A percentile compares a stretch with the other conserved stretches of the same genome.
Conservation (phyloP, 352 stramenopile genomes). For the Globisporangium polare region DNA sequence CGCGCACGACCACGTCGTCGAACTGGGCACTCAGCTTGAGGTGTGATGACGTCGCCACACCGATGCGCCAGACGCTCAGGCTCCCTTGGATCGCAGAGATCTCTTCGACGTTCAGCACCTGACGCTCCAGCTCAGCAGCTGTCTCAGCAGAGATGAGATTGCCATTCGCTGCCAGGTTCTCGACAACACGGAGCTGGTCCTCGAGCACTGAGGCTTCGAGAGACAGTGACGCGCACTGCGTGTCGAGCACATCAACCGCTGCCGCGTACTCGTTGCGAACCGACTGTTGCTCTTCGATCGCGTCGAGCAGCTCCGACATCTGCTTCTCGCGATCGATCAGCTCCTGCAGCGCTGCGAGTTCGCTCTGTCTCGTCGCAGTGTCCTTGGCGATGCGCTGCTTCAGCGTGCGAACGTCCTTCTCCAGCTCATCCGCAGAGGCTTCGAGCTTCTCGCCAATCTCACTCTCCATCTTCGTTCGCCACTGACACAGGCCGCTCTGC, state of each 20-base stretch:
- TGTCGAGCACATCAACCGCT: constrained; percentile 54
- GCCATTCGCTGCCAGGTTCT: constrained; percentile 27
- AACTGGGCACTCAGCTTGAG: constrained; percentile 41
- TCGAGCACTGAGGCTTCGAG: constrained; percentile 65
- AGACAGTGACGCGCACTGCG: constrained; percentile 51
- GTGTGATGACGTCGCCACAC: constrained; percentile 37
- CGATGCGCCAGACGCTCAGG: constrained; percentile 44
- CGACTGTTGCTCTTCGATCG: constrained; percentile 72
- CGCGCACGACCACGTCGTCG: constrained; percentile 44
- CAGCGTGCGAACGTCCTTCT: constrained; percentile 40
- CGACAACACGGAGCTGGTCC: constrained; percentile 55
- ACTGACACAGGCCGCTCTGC: constrained; percentile 55
- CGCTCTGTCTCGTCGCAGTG: constrained; percentile 37
- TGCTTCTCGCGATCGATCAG: constrained; percentile 70
- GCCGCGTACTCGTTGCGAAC: constrained; percentile 58
- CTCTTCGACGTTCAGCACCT: constrained; percentile 48
- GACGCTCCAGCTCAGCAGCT: constrained; percentile 35
- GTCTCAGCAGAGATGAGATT: constrained; percentile 15
- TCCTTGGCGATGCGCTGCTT: constrained; percentile 35
- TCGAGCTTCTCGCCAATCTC: constrained; percentile 38
- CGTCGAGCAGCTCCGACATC: constrained; percentile 63
- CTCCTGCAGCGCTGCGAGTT: constrained; percentile 56
- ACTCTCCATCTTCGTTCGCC: constrained; percentile 55
- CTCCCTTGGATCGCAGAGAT: constrained; percentile 50
- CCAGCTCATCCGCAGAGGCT: constrained; percentile 29